phyloP scores from a whole-genome alignment of 2,329 filamentous ascomycete species.

The Neonectria sp. region DNA sequence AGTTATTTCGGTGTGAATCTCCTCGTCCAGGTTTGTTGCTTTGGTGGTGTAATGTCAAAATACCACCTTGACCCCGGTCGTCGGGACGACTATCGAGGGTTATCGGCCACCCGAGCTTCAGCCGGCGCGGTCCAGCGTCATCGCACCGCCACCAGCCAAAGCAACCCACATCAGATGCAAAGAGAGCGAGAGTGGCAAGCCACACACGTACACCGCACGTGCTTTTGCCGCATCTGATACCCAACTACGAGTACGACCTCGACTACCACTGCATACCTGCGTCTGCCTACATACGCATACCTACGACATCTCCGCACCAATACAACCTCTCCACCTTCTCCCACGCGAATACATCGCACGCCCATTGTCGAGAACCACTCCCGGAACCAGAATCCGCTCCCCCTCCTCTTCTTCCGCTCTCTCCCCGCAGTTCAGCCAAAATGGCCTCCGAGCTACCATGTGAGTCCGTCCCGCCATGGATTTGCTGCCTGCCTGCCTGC shows the following conservation, averaged over 20 bases:
- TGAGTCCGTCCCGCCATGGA: constrained; percentile 49
- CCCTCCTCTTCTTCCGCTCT: neutral
- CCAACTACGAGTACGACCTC: constrained; percentile 14
- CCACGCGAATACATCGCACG: neutral
- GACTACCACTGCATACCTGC: constrained; percentile 2
- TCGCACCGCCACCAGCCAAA: constrained; percentile 43
- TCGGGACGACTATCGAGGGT: constrained; percentile 50
- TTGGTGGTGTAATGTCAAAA: constrained; percentile 16
- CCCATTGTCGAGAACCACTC: neutral
- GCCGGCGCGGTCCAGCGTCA: constrained; percentile 42
- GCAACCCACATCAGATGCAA: constrained; percentile 12
- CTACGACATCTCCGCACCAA: neutral
- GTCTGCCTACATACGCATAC: constrained; percentile 13
- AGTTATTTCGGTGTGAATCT: neutral
- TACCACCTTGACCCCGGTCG: constrained; percentile 42
- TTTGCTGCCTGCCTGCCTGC: constrained; percentile 32
- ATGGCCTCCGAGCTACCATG: constrained; percentile 67
- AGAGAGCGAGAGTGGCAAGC: constrained; percentile 13
- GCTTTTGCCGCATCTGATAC: constrained; percentile 7
- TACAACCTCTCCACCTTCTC: neutral
- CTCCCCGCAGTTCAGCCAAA: constrained; percentile 39
- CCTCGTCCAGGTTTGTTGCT: neutral
- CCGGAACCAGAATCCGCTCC: constrained; percentile 11
- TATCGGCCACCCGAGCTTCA: constrained; percentile 35
- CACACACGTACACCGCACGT: constrained; percentile 28